phyloP scores from a whole-genome alignment of 352 stramenopile species.

The Globisporangium irregulare region DNA sequence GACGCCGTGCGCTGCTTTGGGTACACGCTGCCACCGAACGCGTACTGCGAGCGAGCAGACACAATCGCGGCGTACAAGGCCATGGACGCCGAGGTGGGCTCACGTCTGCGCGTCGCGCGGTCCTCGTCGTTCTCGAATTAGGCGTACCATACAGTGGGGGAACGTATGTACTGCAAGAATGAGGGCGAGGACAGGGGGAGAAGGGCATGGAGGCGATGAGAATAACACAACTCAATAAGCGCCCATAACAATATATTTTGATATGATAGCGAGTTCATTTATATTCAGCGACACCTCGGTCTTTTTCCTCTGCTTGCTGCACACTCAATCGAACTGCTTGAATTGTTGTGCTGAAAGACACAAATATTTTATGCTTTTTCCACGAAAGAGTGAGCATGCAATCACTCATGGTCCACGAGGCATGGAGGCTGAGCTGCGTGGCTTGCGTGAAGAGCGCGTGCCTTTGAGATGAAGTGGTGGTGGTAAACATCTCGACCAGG shows the following conservation, averaged over 20 bases:
- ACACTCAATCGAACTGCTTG: too few relatives aligned
- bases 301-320: background rate
- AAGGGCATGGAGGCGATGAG: background rate
- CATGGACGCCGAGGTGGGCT: constrained; percentile 74
- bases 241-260: background rate
- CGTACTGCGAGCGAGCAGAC: constrained; percentile 78
- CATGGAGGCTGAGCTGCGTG: too few relatives aligned
- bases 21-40: constrained; percentile 68
- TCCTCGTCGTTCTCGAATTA: constrained; percentile 47
- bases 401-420: too few relatives aligned
- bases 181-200: background rate
- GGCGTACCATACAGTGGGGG: background rate
- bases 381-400: too few relatives aligned
- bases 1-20: constrained; percentile 76
- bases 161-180: background rate
- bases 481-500: background rate
- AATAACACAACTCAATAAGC: background rate
- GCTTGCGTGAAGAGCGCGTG: background rate
- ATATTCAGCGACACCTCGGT: background rate
- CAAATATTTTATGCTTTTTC: too few relatives aligned
- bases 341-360: too few relatives aligned
- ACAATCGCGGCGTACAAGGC: constrained; percentile 68
- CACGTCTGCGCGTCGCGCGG: constrained; percentile 58
- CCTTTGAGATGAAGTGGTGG: background rate
- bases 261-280: background rate